Evolutionary conservation across 2,329 filamentous ascomycete species (phyloP).

Genomic region (Aureobasidium sp.): DNA sequence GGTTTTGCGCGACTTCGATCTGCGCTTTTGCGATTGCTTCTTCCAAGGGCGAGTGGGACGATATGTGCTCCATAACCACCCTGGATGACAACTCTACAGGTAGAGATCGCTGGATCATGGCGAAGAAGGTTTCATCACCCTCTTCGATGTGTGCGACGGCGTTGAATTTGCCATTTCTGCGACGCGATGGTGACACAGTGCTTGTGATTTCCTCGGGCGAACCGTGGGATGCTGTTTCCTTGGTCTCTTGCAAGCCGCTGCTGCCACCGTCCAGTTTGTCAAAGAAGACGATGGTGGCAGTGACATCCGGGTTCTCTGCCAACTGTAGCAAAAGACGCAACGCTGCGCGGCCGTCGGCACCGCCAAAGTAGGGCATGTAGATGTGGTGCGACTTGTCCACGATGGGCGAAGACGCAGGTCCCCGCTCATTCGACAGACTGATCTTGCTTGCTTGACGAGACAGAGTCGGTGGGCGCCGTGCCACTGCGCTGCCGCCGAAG

Average conservation of each 20-base stretch:
- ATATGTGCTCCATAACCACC: slow-evolving; percentile 49
- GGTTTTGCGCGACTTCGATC: slow-evolving; percentile 50
- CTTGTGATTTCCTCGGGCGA: not conserved
- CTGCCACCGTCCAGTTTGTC: slow-evolving; percentile 16
- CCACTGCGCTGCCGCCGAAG: slow-evolving; percentile 42
- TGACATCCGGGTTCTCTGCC: slow-evolving; percentile 67
- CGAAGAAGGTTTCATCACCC: slow-evolving; percentile 47
- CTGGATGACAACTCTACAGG: slow-evolving; percentile 42
- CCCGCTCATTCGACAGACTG: slow-evolving; percentile 52
- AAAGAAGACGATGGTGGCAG: slow-evolving; percentile 64
- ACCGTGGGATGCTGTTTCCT: not conserved
- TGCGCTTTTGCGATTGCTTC: slow-evolving; percentile 47
- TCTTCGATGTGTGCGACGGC: slow-evolving; percentile 22
- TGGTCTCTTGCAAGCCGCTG: not conserved
- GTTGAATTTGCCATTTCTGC: not conserved
- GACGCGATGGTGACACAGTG: not conserved
- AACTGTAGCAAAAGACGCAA: slow-evolving; percentile 77
- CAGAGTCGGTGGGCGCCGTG: slow-evolving; percentile 28
- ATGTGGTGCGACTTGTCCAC: slow-evolving; percentile 69
- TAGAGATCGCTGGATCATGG: slow-evolving; percentile 47
- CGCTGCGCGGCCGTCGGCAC: slow-evolving; percentile 70
- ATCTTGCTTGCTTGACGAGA: slow-evolving; percentile 45
- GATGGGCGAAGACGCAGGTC: slow-evolving; percentile 47
- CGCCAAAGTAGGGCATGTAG: slow-evolving; percentile 80
- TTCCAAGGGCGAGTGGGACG: slow-evolving; percentile 32